A percentile compares a stretch with the other conserved stretches of the same genome.
These are phyloP conservation scores for Schwanniomyces yamadae DNA, from an alignment of 805 yeast genomes.

Conservation along the genomic window DNA sequence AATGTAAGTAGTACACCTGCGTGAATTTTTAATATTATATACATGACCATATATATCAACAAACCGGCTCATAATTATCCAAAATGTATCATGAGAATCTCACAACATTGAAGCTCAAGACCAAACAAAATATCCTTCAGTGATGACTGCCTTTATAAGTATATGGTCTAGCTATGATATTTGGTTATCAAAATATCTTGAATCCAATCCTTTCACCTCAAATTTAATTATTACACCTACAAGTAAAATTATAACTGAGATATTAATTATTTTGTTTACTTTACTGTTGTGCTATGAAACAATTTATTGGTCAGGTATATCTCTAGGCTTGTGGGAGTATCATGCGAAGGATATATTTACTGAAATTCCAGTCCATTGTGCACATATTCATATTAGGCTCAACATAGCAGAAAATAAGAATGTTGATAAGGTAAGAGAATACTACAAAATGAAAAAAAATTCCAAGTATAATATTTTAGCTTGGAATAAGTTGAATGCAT, in stretches of 20 bases:
- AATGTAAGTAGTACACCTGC: too few species aligned
- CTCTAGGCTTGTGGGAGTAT: slow-evolving; percentile 45
- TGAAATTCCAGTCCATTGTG: slow-evolving; percentile 78
- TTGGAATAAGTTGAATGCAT: slow-evolving; percentile 19
- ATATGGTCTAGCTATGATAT: slow-evolving; percentile 5
- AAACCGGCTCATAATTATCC: too few species aligned
- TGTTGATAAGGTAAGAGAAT: slow-evolving; percentile 19
- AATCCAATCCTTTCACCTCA: slow-evolving; percentile 19
- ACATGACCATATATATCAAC: too few species aligned
- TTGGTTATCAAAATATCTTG: slow-evolving; percentile 1
- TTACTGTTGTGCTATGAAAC: slow-evolving; percentile 37
- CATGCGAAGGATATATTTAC: slow-evolving; percentile 61
- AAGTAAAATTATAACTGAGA: slow-evolving; percentile 30
- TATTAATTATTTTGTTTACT: slow-evolving; percentile 22
- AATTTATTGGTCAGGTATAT: slow-evolving; percentile 44
- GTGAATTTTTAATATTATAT: too few species aligned
- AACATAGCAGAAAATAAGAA: slow-evolving; percentile 31
- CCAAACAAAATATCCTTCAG: too few species aligned
- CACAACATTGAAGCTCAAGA: neutral
- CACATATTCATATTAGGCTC: slow-evolving; percentile 62
- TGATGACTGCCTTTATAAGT: neutral
- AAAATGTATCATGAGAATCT: too few species aligned
- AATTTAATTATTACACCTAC: slow-evolving; percentile 22
- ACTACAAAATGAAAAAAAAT: slow-evolving; percentile 26
- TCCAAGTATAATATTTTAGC: slow-evolving; percentile 24